These are phyloP conservation scores for Asterophora lycoperdoides DNA, from an alignment of 768 basidiomycete species.

Conservation along the genomic window DNA sequence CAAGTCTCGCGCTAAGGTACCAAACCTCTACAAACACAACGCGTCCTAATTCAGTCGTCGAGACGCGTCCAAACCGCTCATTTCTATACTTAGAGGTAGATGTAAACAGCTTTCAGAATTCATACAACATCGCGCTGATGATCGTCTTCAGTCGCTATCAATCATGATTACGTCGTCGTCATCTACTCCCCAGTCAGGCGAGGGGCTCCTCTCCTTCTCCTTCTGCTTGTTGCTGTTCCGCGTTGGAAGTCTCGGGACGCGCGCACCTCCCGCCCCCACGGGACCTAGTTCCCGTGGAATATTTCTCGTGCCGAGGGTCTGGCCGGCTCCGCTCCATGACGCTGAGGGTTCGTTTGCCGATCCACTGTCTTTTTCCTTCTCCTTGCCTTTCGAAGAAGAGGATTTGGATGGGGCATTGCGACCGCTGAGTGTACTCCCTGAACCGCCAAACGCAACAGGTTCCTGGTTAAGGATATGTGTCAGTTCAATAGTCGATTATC, in stretches of 20 bases:
- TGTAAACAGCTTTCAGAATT: constrained; percentile 7
- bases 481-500: background rate
- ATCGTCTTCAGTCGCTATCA: constrained; percentile 64
- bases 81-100: too few species aligned
- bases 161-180: constrained; percentile 82
- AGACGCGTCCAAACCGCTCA: too few species aligned
- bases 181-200: constrained; percentile 83
- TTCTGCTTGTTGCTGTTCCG: constrained; percentile 35
- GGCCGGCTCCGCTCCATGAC: constrained; percentile 46
- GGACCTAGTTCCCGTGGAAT: constrained; percentile 36
- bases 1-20: too few species aligned
- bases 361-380: constrained; percentile 41
- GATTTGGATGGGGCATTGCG: constrained; percentile 29
- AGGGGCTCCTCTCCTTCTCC: constrained; percentile 52
- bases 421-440: constrained; percentile 66
- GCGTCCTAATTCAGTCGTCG: background rate
- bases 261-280: constrained; percentile 53
- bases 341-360: constrained; percentile 31
- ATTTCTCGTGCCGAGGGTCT: constrained; percentile 41
- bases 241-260: constrained; percentile 42
- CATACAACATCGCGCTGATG: constrained; percentile 9
- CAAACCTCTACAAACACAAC: background rate
- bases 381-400: constrained; percentile 46
- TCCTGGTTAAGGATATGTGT: constrained; percentile 24
- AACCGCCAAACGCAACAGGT: constrained; percentile 52